Base-by-base conservation (phyloP, 1,284 basidiomycete species). In the Rhodotorula mucilaginosa region DNA sequence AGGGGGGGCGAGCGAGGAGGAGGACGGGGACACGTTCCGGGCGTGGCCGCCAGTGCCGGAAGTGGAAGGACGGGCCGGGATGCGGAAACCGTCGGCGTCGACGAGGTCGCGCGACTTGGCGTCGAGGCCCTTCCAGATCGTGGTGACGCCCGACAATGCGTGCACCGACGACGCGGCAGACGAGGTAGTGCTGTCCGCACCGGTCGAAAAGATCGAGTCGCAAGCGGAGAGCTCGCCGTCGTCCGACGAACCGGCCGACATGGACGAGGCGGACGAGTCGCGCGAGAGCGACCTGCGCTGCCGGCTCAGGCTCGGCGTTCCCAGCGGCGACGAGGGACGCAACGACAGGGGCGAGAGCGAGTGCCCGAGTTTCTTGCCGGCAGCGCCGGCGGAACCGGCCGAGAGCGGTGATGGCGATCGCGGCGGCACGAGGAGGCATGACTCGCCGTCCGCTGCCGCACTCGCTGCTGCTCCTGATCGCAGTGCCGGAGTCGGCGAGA, bases 201-300 rank as follows among this genome's bases (percentile, higher is more conserved):
- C 52, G 21, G 71, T 60, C 44, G 73, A 70, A 63, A 69, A 72
- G 67, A 76, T 62, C 44, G 69, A 71, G 57, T 74, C 73, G 68
- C 64, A 63, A 29, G 68, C 65, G 5, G 68, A 71, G 19, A 67
- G 64, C 61, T 70, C 67, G 62, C 68, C 67, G 47, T 74, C 73
- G 57, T 56, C 54, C 16, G 61, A 63, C 12, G 62, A 64, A n/a
- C 54, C 62, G n/a, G 62, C 62, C 52, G 62, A 64, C 0, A 54
- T 31, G 31, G 72, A 74, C 56, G 72, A 68, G 49, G 64, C 52
- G 49, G 69, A 73, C 29, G 74, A 76, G 52, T 44, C 64, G 39
- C 70, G 72, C 18, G 74, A 76, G 18, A 68, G 67, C 13, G 70
- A 64, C 10, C 73, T 56, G 26, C 54, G 54, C 54, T 56, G 54